A percentile compares a stretch with the other conserved stretches of the same genome.
These are phyloP conservation scores for Aspergillus viridinutans DNA, from an alignment of 2,329 filamentous ascomycete species.

Conservation along the genomic window DNA sequence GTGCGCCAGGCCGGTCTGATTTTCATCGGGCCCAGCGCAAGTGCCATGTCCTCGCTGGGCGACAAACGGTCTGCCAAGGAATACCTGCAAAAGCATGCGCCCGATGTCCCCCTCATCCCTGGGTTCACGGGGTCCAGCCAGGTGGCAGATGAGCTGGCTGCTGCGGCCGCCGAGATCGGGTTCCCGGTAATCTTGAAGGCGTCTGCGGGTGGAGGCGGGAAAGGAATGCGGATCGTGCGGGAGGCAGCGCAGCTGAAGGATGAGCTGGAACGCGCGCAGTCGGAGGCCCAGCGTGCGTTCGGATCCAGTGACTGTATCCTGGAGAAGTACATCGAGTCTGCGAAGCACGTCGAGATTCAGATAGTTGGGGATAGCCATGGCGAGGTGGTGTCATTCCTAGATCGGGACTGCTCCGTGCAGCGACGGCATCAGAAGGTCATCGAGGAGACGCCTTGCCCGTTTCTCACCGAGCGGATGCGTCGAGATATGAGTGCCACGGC, in stretches of 20 bases:
- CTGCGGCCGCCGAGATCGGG: slow-evolving; percentile 21
- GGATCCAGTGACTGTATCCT: slow-evolving; percentile 41
- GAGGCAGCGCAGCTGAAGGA: slow-evolving; percentile 26
- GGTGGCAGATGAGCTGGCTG: slow-evolving; percentile 16
- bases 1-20: slow-evolving; percentile 27
- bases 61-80: slow-evolving; percentile 27
- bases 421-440: slow-evolving; percentile 51
- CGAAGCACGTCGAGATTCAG: slow-evolving; percentile 50
- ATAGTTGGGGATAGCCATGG: slow-evolving; percentile 41
- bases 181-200: slow-evolving; percentile 47
- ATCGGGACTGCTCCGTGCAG: slow-evolving; percentile 52
- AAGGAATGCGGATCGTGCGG: slow-evolving; percentile 39
- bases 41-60: slow-evolving; percentile 30
- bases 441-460: slow-evolving; percentile 44
- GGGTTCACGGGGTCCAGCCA: slow-evolving; percentile 21
- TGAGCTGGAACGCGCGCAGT: slow-evolving; percentile 36
- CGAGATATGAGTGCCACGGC: slow-evolving; percentile 37
- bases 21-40: slow-evolving; percentile 30
- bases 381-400: slow-evolving; percentile 26
- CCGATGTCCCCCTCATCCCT: slow-evolving; percentile 26
- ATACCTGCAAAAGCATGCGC: slow-evolving; percentile 21
- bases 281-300: slow-evolving; percentile 42
- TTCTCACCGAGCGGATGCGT: slow-evolving; percentile 29
- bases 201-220: slow-evolving; percentile 48
- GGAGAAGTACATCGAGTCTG: slow-evolving; percentile 40